Evolutionary conservation across 73 alveolate species (phyloP).

Genomic region (Paramecium primaurelia): DNA sequence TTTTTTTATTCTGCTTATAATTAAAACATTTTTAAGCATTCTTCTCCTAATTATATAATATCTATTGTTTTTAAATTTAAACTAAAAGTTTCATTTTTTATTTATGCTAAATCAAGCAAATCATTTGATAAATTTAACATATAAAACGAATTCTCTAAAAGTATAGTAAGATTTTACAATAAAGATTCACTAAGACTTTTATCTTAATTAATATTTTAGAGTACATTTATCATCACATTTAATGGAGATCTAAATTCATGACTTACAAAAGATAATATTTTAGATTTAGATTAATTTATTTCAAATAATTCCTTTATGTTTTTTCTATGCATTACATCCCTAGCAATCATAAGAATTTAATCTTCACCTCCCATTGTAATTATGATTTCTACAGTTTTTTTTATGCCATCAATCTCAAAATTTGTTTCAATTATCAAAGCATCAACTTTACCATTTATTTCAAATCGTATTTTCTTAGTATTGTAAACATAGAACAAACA

Average conservation of each 20-base stretch:
- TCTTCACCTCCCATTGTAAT: not conserved
- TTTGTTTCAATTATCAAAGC: not conserved
- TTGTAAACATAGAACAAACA: not conserved
- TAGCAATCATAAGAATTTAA: not conserved
- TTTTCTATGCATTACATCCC: not conserved
- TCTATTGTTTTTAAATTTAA: not conserved
- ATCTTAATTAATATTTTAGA: not conserved
- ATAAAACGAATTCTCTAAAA: conserved; percentile 24
- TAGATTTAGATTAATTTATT: conserved; percentile 39
- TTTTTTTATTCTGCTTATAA: conserved; percentile 29
- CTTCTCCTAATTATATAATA: not conserved
- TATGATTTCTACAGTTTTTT: not conserved
- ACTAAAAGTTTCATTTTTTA: conserved; percentile 28
- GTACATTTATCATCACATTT: not conserved
- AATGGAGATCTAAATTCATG: conserved; percentile 57
- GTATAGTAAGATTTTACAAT: not conserved
- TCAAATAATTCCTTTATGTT: conserved; percentile 11
- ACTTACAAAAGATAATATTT: conserved; percentile 46
- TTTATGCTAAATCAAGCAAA: conserved; percentile 51
- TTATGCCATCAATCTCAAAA: not conserved
- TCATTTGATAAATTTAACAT: conserved; percentile 47
- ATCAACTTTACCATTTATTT: not conserved
- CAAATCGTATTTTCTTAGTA: not conserved
- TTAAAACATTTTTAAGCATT: conserved; percentile 46
- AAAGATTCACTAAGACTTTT: not conserved